Evolutionary conservation across 2,329 filamentous ascomycete species (phyloP), one percentile per base, ranked within the genome.

Genomic region (Sporothrix protearum): DNA sequence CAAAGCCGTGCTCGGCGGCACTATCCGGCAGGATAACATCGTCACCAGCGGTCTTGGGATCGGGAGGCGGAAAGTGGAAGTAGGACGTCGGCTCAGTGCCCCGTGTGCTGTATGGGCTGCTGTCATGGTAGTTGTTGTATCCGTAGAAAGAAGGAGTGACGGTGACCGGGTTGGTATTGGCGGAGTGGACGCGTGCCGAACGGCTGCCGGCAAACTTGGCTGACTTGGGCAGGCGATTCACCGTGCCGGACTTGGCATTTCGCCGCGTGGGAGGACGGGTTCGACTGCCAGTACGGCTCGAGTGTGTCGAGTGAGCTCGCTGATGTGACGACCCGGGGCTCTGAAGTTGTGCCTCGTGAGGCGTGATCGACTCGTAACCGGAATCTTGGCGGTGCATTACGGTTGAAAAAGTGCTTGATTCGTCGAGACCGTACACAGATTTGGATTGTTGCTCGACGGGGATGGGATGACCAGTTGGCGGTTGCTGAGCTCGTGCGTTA

Each of bases 371-470:
- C 76, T 86, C 86, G 75, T 89, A 88, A 45, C 87, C 87, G 0
- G 87, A 88, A 76, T 89, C 86, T 73, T 87, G 85, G 16, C 87
- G 83, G 67, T 83, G 82, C 81, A 88, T 87, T 71, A 80, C 81
- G 64, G 77, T 75, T 0, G 81, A 77, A 14, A 77, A 76, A 1
- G 80, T 80, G 28, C 33, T 78, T 61, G 59, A 36, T 12, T 53
- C 36, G 25, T n/a, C 49, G 3, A 57, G 47, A 8, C 53, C 49
- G 25, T 67, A 47, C 14, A 71, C 59, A 9, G 59, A 36, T 22
- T 63, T 39, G n/a, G 22, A 55, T 14, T 47, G 61, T 14, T 69
- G 55, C 7, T 61, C 53, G 9, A 55, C 39, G 22, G 33, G 57
- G 25, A 39, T 30, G 57, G 45, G 45, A 6, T 61, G 19, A 36